A percentile compares a stretch with the other conserved stretches of the same genome.
Evolutionary conservation across 2,329 filamentous ascomycete species (phyloP).

Genomic region (Fusarium nelsonii): DNA sequence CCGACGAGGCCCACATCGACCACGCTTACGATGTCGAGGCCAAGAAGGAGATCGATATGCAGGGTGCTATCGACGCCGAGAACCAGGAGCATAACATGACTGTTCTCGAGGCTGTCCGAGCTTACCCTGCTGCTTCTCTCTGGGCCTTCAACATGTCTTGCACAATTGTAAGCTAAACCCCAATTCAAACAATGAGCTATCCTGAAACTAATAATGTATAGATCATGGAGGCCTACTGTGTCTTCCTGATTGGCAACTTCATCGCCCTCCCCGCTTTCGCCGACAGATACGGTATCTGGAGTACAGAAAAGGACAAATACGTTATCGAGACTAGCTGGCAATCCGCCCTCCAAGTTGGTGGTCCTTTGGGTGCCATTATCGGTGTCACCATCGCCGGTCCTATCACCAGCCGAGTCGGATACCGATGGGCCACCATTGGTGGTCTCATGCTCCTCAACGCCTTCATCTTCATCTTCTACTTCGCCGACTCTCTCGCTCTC

Average conservation of each 20-base stretch:
- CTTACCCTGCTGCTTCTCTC: conserved; percentile 59
- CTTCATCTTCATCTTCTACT: conserved; percentile 66
- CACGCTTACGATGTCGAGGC: conserved; percentile 40
- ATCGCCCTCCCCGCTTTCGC: conserved; percentile 58
- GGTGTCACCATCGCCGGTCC: conserved; percentile 56
- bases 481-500: conserved; percentile 57
- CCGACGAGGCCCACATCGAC: conserved; percentile 27
- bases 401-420: conserved; percentile 54
- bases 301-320: conserved; percentile 36
- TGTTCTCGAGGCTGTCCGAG: conserved; percentile 54
- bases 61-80: conserved; percentile 52
- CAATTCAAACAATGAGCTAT: too few relatives aligned
- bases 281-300: conserved; percentile 52
- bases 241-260: conserved; percentile 62
- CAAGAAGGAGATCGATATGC: conserved; percentile 37
- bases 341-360: conserved; percentile 52
- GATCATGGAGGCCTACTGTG: conserved; percentile 65
- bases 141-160: conserved; percentile 65
- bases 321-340: conserved; percentile 59
- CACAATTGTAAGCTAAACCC: conserved; percentile 57
- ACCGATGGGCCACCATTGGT: conserved; percentile 54
- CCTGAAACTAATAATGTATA: conserved; percentile 30
- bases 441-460: conserved; percentile 56
- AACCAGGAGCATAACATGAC: conserved; percentile 58
- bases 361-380: conserved; percentile 53